Percentiles rank a stretch among this genome's conserved stretches.
Evolutionary conservation across 768 basidiomycete genomes (phyloP).

Genomic region (Kwoniella botswanensis): DNA sequence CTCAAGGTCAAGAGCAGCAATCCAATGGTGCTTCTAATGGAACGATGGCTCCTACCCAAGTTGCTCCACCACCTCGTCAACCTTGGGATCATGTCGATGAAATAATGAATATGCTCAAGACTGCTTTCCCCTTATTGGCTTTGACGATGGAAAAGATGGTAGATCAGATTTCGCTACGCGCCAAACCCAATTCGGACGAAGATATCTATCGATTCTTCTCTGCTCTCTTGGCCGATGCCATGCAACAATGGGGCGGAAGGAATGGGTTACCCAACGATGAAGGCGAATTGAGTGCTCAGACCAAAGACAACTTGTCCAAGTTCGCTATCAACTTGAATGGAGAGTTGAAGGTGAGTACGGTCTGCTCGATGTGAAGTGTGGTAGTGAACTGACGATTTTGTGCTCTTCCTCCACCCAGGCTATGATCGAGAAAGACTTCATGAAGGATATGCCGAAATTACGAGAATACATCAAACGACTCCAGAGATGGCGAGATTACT

Average conservation of each 20-base stretch:
- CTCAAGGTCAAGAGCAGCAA: neutral
- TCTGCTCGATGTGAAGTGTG: neutral
- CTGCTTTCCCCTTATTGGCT: slow-evolving; percentile 90
- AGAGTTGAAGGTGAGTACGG: slow-evolving; percentile 50
- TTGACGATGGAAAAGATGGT: slow-evolving; percentile 96
- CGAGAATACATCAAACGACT: slow-evolving; percentile 86
- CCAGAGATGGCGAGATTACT: slow-evolving; percentile 91
- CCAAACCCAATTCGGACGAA: slow-evolving; percentile 88
- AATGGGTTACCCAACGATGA: slow-evolving; percentile 57
- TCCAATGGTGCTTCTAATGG: slow-evolving; percentile 6
- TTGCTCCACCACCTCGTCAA: slow-evolving; percentile 60
- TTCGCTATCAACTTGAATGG: slow-evolving; percentile 59
- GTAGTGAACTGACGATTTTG: neutral
- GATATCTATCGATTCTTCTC: slow-evolving; percentile 90
- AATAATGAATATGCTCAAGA: slow-evolving; percentile 89
- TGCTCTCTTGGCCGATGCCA: slow-evolving; percentile 83
- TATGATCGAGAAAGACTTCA: slow-evolving; percentile 89
- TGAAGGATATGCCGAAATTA: slow-evolving; percentile 75
- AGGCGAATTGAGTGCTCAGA: slow-evolving; percentile 54
- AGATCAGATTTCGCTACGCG: slow-evolving; percentile 86
- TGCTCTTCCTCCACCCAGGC: slow-evolving; percentile 62
- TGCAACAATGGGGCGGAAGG: slow-evolving; percentile 63
- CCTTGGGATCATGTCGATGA: slow-evolving; percentile 93
- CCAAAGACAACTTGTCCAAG: slow-evolving; percentile 59
- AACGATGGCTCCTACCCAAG: slow-evolving; percentile 23